phyloP scores from a whole-genome alignment of 2,329 filamentous ascomycete species.

The Fusarium sp. region DNA sequence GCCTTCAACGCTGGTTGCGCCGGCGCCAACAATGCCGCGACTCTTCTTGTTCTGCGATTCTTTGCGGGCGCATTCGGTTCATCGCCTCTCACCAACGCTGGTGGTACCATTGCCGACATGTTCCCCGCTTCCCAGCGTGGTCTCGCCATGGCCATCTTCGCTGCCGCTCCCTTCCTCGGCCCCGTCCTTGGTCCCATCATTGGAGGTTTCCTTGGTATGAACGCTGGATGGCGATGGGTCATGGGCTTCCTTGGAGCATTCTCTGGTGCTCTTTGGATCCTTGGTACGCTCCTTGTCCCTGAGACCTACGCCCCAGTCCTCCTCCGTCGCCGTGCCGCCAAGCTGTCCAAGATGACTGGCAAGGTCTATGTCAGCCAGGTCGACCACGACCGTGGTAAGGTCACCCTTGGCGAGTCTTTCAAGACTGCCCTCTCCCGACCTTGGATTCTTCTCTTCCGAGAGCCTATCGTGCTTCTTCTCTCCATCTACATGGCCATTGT shows the following conservation, averaged over 20 bases:
- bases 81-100: constrained; percentile 58
- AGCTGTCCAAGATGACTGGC: constrained; percentile 36
- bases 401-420: constrained; percentile 57
- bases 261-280: constrained; percentile 69
- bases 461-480: constrained; percentile 84
- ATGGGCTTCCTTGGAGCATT: constrained; percentile 86
- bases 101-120: constrained; percentile 79
- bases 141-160: constrained; percentile 84
- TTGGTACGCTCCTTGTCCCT: constrained; percentile 83
- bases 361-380: constrained; percentile 35
- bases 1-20: constrained; percentile 82
- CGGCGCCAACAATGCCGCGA: constrained; percentile 76
- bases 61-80: constrained; percentile 85
- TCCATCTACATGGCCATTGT: constrained; percentile 84
- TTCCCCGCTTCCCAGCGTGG: constrained; percentile 83
- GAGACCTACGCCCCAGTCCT: constrained; percentile 86
- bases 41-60: constrained; percentile 75
- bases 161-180: constrained; percentile 79
- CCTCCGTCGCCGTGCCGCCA: constrained; percentile 54
- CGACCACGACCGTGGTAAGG: constrained; percentile 48
- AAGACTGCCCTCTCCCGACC: constrained; percentile 75
- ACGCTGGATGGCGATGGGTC: constrained; percentile 80
- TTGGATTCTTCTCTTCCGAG: constrained; percentile 59
- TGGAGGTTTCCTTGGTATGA: constrained; percentile 77
- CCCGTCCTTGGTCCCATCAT: constrained; percentile 63